Evolutionary conservation across 805 yeast species (phyloP), one percentile per base, ranked within the genome.

Genomic region (Ogataea minuta): DNA sequence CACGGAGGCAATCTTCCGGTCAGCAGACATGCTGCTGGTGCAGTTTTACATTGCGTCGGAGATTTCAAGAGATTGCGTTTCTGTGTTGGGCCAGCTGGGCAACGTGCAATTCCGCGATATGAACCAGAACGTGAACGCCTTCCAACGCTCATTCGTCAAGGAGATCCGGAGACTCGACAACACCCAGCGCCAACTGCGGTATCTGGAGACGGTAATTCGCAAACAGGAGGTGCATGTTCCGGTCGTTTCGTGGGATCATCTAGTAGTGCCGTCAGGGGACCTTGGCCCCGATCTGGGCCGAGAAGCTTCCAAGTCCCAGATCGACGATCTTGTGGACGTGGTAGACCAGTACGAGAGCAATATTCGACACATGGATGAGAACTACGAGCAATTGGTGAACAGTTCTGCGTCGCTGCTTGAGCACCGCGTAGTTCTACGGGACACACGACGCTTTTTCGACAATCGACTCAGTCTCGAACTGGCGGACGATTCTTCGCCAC

Each of bases 21-120:
- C 98, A 42, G 98, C 98, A 82, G 95, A 86, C 57, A 95, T 93
- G 98, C 79, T 95, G 34, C 76, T 90, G 53, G 84, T 91, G 37
- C 96, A 93, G 68, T 71, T 93, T 52, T 91, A 87, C 62, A 79
- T 93, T 44, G 91, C 98, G 7, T 80, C 86, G 19, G 99, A 93
- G 64, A 81, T 85, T 30, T 78, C 95, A 6, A 72, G 97, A 47
- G 95, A 89, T 44, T 78, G 88, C 26, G 82, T 89, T n/a, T 77
- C 87, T 42, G 77, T 86, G 19, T 68, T 93, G 25, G 99, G 99
- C 4, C 88, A 86, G 49, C 69, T 87, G 59, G 95, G 95, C 17
- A 68, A 79, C 44, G 76, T 93, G 19, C 96, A 95, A 57, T 88
- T 93, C 62, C 71, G 95, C 36, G 99, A 93, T 63, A 71, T 87